Evolutionary conservation across 1,284 basidiomycete genomes (phyloP).

Genomic region (Ustilago esculenta): DNA sequence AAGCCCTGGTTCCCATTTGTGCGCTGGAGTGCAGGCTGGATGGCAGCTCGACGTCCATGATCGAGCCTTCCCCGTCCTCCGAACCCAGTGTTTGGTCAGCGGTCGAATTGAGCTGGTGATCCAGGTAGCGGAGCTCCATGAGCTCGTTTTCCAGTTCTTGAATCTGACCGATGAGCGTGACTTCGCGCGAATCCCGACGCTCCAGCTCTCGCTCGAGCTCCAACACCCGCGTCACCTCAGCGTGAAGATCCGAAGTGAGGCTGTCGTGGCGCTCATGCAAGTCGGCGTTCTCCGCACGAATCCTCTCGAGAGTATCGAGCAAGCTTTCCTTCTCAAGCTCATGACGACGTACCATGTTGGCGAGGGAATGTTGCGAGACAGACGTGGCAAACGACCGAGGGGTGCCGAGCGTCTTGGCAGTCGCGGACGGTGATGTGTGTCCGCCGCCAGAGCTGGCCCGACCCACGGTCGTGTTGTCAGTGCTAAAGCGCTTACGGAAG

Average conservation of each 20-base stretch:
- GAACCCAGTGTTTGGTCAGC: constrained; percentile 37
- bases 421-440: constrained; percentile 55
- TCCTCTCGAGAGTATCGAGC: constrained; percentile 51
- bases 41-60: constrained; percentile 38
- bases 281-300: constrained; percentile 40
- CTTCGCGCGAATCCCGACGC: constrained; percentile 41
- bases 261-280: constrained; percentile 40
- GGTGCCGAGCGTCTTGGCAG: constrained; percentile 56
- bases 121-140: constrained; percentile 36
- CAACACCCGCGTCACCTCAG: constrained; percentile 55
- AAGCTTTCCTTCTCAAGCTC: constrained; percentile 57
- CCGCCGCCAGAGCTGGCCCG: constrained; percentile 47
- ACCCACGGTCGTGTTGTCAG: constrained; percentile 41
- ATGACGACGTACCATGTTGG: constrained; percentile 50
- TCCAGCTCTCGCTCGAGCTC: constrained; percentile 56
- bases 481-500: constrained; percentile 42
- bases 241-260: constrained; percentile 52
- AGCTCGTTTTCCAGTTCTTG: constrained; percentile 41
- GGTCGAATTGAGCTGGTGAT: constrained; percentile 32
- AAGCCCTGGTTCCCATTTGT: constrained; percentile 1
- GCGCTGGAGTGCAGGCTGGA: constrained; percentile 9
- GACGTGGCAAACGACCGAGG: constrained; percentile 48
- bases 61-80: constrained; percentile 40
- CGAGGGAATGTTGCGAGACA: constrained; percentile 39
- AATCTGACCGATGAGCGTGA: constrained; percentile 37